phyloP scores from a whole-genome alignment of 805 yeast species.

The Candida michaelii region DNA sequence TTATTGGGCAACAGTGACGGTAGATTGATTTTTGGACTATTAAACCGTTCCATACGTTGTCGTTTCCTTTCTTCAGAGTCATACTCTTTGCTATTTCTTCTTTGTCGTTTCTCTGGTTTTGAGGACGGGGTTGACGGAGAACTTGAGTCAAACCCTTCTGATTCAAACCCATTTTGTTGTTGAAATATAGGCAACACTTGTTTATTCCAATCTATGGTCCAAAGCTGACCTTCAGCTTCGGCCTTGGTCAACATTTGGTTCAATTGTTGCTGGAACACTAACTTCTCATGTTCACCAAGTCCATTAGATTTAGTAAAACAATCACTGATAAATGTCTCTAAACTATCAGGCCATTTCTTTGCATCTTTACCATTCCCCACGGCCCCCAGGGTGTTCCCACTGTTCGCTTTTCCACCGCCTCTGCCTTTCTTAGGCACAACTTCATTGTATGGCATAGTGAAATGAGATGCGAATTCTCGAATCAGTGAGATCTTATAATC shows the following conservation, averaged over 20 bases:
- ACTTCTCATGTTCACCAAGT: slow-evolving; percentile 34
- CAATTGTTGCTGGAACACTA: slow-evolving; percentile 48
- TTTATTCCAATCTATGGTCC: slow-evolving; percentile 53
- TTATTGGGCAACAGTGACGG: slow-evolving; percentile 4
- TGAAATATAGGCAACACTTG: slow-evolving; percentile 49
- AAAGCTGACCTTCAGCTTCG: slow-evolving; percentile 40
- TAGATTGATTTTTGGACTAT: slow-evolving; percentile 17
- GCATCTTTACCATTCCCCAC: too few species aligned
- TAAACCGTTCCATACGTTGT: slow-evolving; percentile 52
- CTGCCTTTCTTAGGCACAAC: slow-evolving; percentile 4
- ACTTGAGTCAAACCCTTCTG: too few species aligned
- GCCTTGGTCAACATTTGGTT: slow-evolving; percentile 51
- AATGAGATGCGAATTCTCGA: too few species aligned
- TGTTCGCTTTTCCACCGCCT: background rate
- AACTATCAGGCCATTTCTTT: slow-evolving; percentile 51
- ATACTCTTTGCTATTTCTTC: slow-evolving; percentile 2
- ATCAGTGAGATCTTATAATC: too few species aligned
- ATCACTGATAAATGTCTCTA: slow-evolving; percentile 50
- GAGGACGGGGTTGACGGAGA: too few species aligned
- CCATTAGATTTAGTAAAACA: slow-evolving; percentile 43
- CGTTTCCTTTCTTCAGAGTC: slow-evolving; percentile 35
- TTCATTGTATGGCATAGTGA: slow-evolving; percentile 9
- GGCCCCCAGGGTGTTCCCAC: too few species aligned
- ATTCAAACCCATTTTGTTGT: too few species aligned
- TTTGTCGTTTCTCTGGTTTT: slow-evolving; percentile 18